Evolutionary conservation across 2,329 filamentous ascomycete species (phyloP).

Genomic region (Ascochyta koolunga): DNA sequence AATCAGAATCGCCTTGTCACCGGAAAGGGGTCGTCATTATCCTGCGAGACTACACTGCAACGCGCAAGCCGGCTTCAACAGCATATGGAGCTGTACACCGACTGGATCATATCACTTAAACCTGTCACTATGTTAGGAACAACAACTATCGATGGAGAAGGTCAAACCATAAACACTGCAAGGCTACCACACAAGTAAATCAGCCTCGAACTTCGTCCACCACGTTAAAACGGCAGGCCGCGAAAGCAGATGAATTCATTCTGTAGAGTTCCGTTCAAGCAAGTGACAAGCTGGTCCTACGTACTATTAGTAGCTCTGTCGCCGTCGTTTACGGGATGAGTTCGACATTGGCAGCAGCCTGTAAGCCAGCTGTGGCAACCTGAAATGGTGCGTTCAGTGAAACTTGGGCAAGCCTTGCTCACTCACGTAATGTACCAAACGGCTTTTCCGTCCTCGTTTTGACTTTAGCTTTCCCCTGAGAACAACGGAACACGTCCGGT

Average conservation of each 20-base stretch:
- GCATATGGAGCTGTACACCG: not conserved
- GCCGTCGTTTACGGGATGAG: conserved; percentile 17
- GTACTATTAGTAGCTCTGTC: conserved; percentile 30
- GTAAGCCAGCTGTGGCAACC: conserved; percentile 10
- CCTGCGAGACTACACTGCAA: not conserved
- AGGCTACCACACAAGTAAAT: not conserved
- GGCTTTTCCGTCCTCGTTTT: conserved; percentile 1
- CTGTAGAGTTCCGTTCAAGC: conserved; percentile 10
- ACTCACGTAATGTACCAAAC: conserved; percentile 26
- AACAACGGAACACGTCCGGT: not conserved
- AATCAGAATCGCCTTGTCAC: too few relatives aligned
- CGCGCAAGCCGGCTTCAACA: not conserved
- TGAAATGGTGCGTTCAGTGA: conserved; percentile 18
- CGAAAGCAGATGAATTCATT: conserved; percentile 19
- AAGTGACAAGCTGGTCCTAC: conserved; percentile 27
- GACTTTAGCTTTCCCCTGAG: not conserved
- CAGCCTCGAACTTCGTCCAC: not conserved
- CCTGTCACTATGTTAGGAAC: conserved; percentile 25
- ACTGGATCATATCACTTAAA: not conserved
- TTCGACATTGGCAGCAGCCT: conserved; percentile 5
- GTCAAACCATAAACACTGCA: conserved; percentile 18
- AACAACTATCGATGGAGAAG: conserved; percentile 8
- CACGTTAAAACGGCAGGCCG: conserved; percentile 10
- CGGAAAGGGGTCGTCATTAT: too few relatives aligned
- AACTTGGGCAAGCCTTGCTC: conserved; percentile 22